phyloP scores from a whole-genome alignment of 352 stramenopile species.

The Globisporangium megalacanthum region DNA sequence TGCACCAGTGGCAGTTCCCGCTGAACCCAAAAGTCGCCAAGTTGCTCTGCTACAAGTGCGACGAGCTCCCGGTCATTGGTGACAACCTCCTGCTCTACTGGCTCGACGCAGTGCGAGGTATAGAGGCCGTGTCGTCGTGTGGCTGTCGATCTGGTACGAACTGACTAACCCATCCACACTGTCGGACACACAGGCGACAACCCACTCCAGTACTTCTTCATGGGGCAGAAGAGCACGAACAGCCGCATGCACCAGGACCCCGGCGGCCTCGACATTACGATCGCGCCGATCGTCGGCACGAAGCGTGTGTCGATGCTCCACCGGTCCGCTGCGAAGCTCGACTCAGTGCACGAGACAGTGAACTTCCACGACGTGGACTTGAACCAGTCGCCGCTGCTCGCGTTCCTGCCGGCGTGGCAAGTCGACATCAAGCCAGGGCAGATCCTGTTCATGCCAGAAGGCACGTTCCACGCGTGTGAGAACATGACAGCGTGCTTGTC shows the following conservation, averaged over 20 bases:
- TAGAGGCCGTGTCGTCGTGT: conserved; percentile 9
- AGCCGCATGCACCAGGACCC: conserved; percentile 90
- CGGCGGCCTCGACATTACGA: conserved; percentile 90
- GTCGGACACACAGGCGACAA: conserved; percentile 45
- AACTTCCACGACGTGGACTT: conserved; percentile 83
- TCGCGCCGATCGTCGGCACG: conserved; percentile 89
- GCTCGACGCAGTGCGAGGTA: conserved; percentile 77
- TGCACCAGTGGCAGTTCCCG: conserved; percentile 96
- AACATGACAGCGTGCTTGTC: conserved; percentile 93
- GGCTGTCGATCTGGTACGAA: no score
- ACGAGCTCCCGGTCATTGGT: conserved; percentile 85
- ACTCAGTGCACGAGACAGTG: conserved; percentile 78
- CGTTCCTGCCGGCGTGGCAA: conserved; percentile 83
- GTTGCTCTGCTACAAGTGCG: conserved; percentile 78
- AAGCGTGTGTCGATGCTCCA: conserved; percentile 78
- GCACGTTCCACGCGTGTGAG: conserved; percentile 89
- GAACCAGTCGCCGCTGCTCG: conserved; percentile 82
- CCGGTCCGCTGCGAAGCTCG: conserved; percentile 67
- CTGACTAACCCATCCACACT: no score
- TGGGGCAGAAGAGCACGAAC: conserved; percentile 86
- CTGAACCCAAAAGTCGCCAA: conserved; percentile 68
- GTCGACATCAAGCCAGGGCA: conserved; percentile 88
- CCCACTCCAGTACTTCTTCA: conserved; percentile 94
- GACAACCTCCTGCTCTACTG: conserved; percentile 92
- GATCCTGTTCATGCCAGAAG: conserved; percentile 92